Evolutionary conservation across 345 rosid genomes (phyloP), one percentile per base, ranked within the genome.

Genomic region (Salix suchowensis): DNA sequence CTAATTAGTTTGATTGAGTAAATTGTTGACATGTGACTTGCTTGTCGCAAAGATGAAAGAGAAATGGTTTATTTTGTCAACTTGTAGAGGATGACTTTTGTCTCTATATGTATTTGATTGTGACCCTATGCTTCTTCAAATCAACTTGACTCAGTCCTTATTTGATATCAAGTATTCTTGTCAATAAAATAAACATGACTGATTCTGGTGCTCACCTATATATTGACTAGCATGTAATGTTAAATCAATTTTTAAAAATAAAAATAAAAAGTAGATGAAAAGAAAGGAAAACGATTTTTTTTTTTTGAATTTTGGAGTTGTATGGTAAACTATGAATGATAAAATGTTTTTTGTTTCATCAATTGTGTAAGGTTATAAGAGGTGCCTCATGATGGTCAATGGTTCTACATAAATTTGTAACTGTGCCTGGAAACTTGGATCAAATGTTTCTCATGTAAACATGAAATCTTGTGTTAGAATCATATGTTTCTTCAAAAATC

Each of bases 131-230:
- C 60, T 55, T 66, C 46, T 67, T 67, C n/a, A 48, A 55, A 80
- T 84, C 79, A 67, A 71, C 64, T 74, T 84, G 87, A 84, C 83
- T 84, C 15, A 42, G 83, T 84, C 79, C 73, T 21, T 50, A 68
- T 70, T 18, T 70, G 74, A 73, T 60, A 65, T 55, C 39, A 42
- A 76, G 52, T 71, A 73, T 72, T 36, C 44, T 82, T 23, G 61
- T 69, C 78, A 52, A 37, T 9, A 70, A 66, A 82, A 62, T 69
- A 64, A 72, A 65, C 74, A 68, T 73, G 65, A 58, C 28, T 76
- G 67, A 65, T 81, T 74, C 60, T 39, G 65, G 61, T 39, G 30
- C 73, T 64, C 76, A 18, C 74, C 71, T 76, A 14, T 52, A 72
- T 40, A 24, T 84, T 85, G 86, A 76, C 86, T 58, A 36, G 34